Evolutionary conservation across 371 early-diverging fungal genomes (phyloP), one percentile per base, ranked within the genome.

Genomic region (Syncephalastrum sp.): DNA sequence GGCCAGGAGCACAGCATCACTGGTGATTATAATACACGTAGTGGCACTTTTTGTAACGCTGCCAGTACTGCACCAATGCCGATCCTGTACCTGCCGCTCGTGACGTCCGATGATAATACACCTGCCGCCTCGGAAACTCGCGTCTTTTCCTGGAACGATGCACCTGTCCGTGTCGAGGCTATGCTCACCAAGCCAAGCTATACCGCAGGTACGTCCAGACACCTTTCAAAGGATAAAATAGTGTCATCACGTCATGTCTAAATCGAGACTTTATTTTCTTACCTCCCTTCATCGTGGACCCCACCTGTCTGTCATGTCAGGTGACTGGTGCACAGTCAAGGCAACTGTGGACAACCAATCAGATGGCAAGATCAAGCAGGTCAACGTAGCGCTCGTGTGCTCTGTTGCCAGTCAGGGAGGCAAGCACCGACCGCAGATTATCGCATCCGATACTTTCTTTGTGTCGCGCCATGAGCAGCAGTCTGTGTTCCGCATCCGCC

Each of bases 271-370:
- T 33, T 33, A 8, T 33, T 33, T 12, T 33, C 12, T 33, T 12
- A 8, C 38, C 10, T 33, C 38, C 2, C 0, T 33, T 0, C 38
- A 33, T 33, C 8, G 10, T 33, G 5, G 38, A 33, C 10, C 12
- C 12, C 2, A 33, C 38, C 38, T 12, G 27, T 29, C 17, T 50
- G 38, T 21, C 24, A 19, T 54, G 6, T 44, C 61, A 75, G 76
- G 77, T 49, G 77, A 77, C 45, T 44, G 58, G 12, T 74, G 74
- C 53, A 71, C 72, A 16, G 56, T 77, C 46, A 69, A 72, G 51
- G 56, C 71, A 46, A 69, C 42, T 5, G 70, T 62, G 41, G 63
- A 59, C 44, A 77, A 77, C 48, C 61, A 61, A 10, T 71, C 77
- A 16, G 70, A 69, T 29, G 46, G 52, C 10, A 74, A 72, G 54